A percentile compares a stretch with the other conserved stretches of the same genome.
phyloP scores from a whole-genome alignment of 2,329 filamentous ascomycete species.

The Verticillium klebahnii region DNA sequence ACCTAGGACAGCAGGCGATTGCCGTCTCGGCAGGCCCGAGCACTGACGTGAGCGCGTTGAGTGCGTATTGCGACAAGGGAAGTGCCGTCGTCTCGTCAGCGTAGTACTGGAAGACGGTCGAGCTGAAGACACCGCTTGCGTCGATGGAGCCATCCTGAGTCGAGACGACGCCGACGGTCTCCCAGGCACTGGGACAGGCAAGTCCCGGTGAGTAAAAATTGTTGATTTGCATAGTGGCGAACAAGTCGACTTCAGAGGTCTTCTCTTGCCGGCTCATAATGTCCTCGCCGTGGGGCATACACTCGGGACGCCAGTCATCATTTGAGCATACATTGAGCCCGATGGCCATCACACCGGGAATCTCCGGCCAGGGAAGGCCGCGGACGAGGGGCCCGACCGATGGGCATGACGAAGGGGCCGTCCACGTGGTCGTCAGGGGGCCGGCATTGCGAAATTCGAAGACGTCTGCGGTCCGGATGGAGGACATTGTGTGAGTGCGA shows the following conservation, averaged over 20 bases:
- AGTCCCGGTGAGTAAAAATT: constrained; percentile 1
- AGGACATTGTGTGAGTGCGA: too few relatives aligned
- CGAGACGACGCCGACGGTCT: background rate
- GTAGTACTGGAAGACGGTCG: background rate
- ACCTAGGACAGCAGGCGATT: too few relatives aligned
- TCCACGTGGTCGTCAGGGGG: constrained; percentile 1
- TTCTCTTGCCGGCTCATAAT: background rate
- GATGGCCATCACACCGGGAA: too few relatives aligned
- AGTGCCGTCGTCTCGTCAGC: background rate
- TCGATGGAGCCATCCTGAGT: background rate
- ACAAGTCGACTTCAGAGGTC: background rate
- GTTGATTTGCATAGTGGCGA: too few relatives aligned
- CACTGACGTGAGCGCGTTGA: background rate
- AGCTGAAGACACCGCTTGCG: background rate
- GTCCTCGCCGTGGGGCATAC: background rate
- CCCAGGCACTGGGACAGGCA: constrained; percentile 1
- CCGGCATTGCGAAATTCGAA: constrained; percentile 1
- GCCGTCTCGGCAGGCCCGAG: too few relatives aligned
- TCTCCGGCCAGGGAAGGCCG: background rate
- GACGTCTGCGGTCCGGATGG: too few relatives aligned
- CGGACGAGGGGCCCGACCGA: background rate
- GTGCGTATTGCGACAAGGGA: background rate
- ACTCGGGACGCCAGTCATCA: too few relatives aligned
- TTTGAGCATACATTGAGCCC: too few relatives aligned
- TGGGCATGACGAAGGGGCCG: background rate